Conservation (phyloP, 345 rosid genomes). For the Lepidium sativum region DNA sequence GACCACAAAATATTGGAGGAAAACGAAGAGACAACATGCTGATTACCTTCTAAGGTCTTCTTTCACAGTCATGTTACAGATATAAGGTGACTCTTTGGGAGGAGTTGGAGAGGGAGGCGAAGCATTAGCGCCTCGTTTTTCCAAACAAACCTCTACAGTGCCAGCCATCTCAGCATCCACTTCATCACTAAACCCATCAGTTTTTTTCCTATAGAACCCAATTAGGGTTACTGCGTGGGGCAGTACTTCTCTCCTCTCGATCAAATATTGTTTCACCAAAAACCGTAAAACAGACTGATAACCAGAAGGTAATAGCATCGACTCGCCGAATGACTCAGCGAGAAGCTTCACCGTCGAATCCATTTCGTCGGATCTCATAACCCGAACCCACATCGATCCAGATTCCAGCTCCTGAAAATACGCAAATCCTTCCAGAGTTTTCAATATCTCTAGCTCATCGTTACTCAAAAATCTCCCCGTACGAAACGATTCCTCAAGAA, state of each 20-base stretch:
- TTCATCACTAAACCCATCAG: slow-evolving; percentile 20
- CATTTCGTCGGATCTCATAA: slow-evolving; percentile 67
- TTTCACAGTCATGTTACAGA: slow-evolving; percentile 84
- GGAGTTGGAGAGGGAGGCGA: slow-evolving; percentile 74
- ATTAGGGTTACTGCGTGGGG: slow-evolving; percentile 80
- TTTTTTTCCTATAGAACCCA: slow-evolving; percentile 47
- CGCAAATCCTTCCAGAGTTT: slow-evolving; percentile 51
- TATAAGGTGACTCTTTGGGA: slow-evolving; percentile 70
- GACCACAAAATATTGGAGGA: too few species aligned
- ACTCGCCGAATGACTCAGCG: slow-evolving; percentile 76
- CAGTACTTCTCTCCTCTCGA: slow-evolving; percentile 56
- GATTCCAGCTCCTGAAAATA: slow-evolving; percentile 43
- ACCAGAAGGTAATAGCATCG: slow-evolving; percentile 63
- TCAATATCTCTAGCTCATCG: slow-evolving; percentile 65
- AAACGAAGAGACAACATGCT: too few species aligned
- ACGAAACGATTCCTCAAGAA: slow-evolving; percentile 51
- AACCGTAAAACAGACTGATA: slow-evolving; percentile 57
- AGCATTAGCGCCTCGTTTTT: slow-evolving; percentile 62
- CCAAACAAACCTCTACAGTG: slow-evolving; percentile 82
- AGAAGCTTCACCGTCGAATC: slow-evolving; percentile 58
- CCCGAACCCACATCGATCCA: slow-evolving; percentile 64
- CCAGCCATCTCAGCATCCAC: slow-evolving; percentile 59
- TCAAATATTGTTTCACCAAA: slow-evolving; percentile 79
- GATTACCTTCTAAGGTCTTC: slow-evolving; percentile 61
- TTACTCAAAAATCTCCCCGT: slow-evolving; percentile 52